Base-by-base conservation (phyloP, 2,329 filamentous ascomycete genomes). In the Alternaria alternata region DNA sequence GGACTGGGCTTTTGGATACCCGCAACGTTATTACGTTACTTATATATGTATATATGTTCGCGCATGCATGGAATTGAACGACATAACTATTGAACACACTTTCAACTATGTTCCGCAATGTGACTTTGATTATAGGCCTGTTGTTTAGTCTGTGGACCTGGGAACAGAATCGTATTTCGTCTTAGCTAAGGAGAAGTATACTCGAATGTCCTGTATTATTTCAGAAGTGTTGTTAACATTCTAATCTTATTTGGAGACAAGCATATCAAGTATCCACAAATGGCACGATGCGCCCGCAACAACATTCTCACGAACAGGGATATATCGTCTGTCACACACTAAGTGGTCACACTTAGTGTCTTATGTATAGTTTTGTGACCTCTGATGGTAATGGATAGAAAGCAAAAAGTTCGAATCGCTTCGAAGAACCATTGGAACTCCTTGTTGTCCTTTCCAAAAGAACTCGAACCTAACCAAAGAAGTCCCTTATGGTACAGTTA, bases 1-100 rank as follows among this genome's bases (percentile, higher is more conserved):
- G 49, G 22, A 14, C 26, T 39, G 24, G 39, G 38, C 54, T 24
- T 52, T 39, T 32, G 54, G 54, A 53, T 57, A 57, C 54, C 54
- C 54, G 41, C 47, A 53, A 53, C 54, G 54, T 44, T 44, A 36
- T 51, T 38, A 49, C 53, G 44, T 28, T 30, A 30, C n/a, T 30
- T 18, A 32, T 52, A 11, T 48, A 34, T 20, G 18, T 43, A 53
- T 49, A 49, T 49, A 36, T 36, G 22, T 24, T 36, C 22, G 46
- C 46, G 12, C 20, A 49, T 26, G 46, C 14, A 38, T n/a, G 2
- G 20, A 49, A 49, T 12, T 12, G 38, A 41, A 41, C 20, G 8
- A 41, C 4, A 6, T n/a, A 12, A 41, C 5, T 22, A 9, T 41
- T 41, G 9, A n/a, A 22, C 18, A 41, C 18, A 11, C 7, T 11